Evolutionary conservation across 805 yeast species (phyloP), one percentile per base, ranked within the genome.

Genomic region (Teunomyces tritomae): DNA sequence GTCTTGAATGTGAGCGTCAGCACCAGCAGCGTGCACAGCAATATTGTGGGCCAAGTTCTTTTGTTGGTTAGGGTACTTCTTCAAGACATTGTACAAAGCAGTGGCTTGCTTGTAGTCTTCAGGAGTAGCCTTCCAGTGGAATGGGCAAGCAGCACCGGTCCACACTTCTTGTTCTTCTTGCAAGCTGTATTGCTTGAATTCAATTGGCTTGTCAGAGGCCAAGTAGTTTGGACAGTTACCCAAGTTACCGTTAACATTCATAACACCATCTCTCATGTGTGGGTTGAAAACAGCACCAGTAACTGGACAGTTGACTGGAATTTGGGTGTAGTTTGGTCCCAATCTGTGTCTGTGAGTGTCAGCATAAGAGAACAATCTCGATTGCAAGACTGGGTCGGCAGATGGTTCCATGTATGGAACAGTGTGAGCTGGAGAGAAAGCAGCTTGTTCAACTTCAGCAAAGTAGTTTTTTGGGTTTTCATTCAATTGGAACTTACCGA

Each of bases 71-170:
- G 87, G 82, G 60, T 84, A 82, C 63, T 71, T 84, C 46, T 86
- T 86, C 64, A 88, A 77, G 30, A 88, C 94, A 49, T 85, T 76
- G 83, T 89, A 92, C 59, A 91, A 78, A 29, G 67, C 83, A 52
- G 84, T 74, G 44, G 96, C 86, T 73, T 91, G 97, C 53, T 68
- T 78, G 66, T 72, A 91, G 71, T 91, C 96, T 50, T 80, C 89
- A 44, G 83, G 85, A 26, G 78, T 71, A 47, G 80, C 80, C 48
- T 79, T 77, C 97, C 97, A 90, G 73, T 89, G 94, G 82, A 80
- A 87, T 54, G 92, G 89, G 52, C 84, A 72, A 41, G 94, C 94
- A 46, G 89, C 80, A 49, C 94, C 94, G 48, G 73, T 71, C 94
- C 94, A 88, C 51, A 81, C 78, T 71, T 87, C 95, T 68, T 85